Evolutionary conservation across 352 stramenopile species (phyloP), one percentile per base, ranked within the genome.

Genomic region (Phytopythium boreale): DNA sequence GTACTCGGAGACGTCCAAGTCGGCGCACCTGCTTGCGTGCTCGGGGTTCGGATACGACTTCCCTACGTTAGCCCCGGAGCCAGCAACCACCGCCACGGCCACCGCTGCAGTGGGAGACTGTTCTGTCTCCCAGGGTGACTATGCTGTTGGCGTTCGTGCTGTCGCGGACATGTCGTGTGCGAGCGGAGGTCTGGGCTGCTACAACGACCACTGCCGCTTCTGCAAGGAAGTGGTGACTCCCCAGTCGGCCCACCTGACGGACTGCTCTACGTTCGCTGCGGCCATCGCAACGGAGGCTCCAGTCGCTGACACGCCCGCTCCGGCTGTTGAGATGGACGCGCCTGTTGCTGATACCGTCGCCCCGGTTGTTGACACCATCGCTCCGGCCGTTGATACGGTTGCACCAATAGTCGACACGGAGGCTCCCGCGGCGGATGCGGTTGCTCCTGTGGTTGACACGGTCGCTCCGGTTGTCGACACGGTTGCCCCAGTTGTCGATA

Each of bases 111-210:
- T 27, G 27, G 8, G 17, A 20, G 19, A 19, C 27, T 76, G 68
- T 24, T 56, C 62, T 17, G 60, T 74, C 22, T 74, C 68, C 6
- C 63, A 58, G n/a, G 63, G 68, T 2, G 69, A 73, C 47, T 64
- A 43, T 14, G 66, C 70, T 0, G 71, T 77, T 3, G 74, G 76
- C 15, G 74, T 84, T 50, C 67, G 62, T 29, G 68, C 67, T 31
- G 61, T 80, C 14, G 56, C 50, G 11, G 76, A 80, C 34, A 8
- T 9, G 6, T 61, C 27, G 2, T 84, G 76, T n/a, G 41, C 68
- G 29, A 71, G 68, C 47, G 74, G 74, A 14, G 76, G 76, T 22
- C 39, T 82, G 12, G 74, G 74, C 24, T 82, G 76, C 63, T 82
- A 73, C 50, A 77, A 63, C 46, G 65, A 78, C 39, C 62, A 71